phyloP scores from a whole-genome alignment of 2,329 filamentous ascomycete genomes.

The Sclerotinia spermophila region DNA sequence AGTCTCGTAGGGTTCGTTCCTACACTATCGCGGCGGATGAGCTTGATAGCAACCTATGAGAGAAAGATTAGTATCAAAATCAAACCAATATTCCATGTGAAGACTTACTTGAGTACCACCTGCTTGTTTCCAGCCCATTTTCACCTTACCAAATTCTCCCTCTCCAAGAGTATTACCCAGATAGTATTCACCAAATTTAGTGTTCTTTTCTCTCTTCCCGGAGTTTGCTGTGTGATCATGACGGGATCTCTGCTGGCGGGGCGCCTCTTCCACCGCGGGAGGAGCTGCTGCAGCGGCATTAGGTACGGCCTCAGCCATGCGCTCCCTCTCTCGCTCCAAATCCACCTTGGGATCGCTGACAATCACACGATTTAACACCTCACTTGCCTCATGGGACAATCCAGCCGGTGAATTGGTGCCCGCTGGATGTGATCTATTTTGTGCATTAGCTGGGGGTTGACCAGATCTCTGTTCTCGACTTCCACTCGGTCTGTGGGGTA shows the following conservation, averaged over 20 bases:
- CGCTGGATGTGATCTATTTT: slow-evolving; percentile 37
- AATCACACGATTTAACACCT: slow-evolving; percentile 73
- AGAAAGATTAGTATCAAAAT: neutral
- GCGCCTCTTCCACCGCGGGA: slow-evolving; percentile 45
- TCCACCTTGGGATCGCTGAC: slow-evolving; percentile 74
- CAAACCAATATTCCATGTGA: neutral
- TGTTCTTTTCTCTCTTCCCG: slow-evolving; percentile 63
- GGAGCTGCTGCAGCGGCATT: slow-evolving; percentile 42
- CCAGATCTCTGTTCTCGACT: slow-evolving; percentile 41
- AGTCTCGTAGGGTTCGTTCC: slow-evolving; percentile 84
- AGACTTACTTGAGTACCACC: slow-evolving; percentile 71
- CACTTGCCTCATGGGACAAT: slow-evolving; percentile 71
- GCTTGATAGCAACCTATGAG: slow-evolving; percentile 84
- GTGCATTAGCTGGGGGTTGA: slow-evolving; percentile 36
- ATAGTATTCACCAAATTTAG: slow-evolving; percentile 92
- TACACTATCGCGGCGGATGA: slow-evolving; percentile 88
- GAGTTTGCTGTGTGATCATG: slow-evolving; percentile 49
- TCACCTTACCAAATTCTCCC: slow-evolving; percentile 98
- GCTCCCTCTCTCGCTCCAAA: slow-evolving; percentile 65
- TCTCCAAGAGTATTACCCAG: slow-evolving; percentile 94
- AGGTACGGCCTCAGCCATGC: slow-evolving; percentile 58
- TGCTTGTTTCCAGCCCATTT: slow-evolving; percentile 96
- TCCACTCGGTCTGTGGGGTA: slow-evolving; percentile 41
- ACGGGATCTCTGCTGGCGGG: slow-evolving; percentile 46
- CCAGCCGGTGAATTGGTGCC: slow-evolving; percentile 49